phyloP scores from a whole-genome alignment of 352 stramenopile genomes.

The Aphanomyces stellatus region DNA sequence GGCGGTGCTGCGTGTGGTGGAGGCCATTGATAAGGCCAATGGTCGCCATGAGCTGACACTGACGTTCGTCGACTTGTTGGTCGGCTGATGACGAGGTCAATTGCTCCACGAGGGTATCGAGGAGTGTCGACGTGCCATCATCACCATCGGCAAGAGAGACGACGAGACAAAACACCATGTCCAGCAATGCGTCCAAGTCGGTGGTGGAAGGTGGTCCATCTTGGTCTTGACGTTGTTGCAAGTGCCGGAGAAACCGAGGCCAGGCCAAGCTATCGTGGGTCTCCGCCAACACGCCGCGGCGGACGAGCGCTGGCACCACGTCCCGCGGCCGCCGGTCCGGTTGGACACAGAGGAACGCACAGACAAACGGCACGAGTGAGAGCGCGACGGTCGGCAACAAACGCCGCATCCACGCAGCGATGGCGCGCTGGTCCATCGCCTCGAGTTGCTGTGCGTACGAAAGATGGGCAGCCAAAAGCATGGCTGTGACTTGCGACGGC shows the following conservation, averaged over 20 bases:
- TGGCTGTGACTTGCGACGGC: conserved; percentile 2
- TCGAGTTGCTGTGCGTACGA: conserved; percentile 4
- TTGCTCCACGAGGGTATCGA: too few relatives aligned
- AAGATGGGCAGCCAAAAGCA: conserved; percentile 8
- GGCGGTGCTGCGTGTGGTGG: neutral
- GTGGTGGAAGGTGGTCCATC: neutral
- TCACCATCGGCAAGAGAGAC: neutral
- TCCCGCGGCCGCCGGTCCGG: neutral
- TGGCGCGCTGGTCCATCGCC: neutral
- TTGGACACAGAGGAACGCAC: conserved; percentile 1
- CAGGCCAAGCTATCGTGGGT: neutral
- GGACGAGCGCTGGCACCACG: conserved; percentile 5
- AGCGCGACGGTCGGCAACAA: neutral
- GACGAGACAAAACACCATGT: neutral
- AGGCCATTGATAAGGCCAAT: neutral
- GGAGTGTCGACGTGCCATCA: too few relatives aligned
- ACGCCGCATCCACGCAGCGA: conserved; percentile 16
- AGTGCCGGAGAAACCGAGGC: neutral
- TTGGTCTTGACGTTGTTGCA: neutral
- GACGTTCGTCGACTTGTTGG: neutral
- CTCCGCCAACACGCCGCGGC: conserved; percentile 1
- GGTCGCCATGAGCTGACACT: neutral
- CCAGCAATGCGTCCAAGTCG: neutral
- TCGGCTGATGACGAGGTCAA: too few relatives aligned
- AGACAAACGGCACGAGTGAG: conserved; percentile 4